Base-by-base conservation (phyloP, 352 stramenopile species). In the Globisporangium barbulae region DNA sequence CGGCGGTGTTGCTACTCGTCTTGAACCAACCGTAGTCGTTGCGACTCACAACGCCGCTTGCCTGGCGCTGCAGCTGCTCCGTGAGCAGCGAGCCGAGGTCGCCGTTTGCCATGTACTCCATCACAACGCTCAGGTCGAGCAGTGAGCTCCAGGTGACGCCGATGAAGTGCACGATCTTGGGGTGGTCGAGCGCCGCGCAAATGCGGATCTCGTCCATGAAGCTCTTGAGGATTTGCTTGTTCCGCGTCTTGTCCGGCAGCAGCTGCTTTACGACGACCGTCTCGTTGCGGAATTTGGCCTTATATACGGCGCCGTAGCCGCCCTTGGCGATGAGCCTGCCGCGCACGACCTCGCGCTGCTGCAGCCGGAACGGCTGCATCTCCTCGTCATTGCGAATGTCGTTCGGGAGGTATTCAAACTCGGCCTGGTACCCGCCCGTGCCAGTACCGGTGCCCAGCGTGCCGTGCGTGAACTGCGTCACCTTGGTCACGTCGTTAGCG, bases 181-280 rank as follows among this genome's bases (percentile, higher is more conserved):
- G 71, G 59, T 89, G 79, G 6, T 86, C 71, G 21, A 89, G 68
- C 48, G 74, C 75, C 5, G 79, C 77, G 60, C 72, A 87, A 8
- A 92, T 58, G 4, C 83, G 81, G 63, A 92, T 90, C 62, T 90
- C 81, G 39, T 89, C 68, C 79, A 89, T 73, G 52, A 89, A 89
- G 42, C 68, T 61, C 52, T 65, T 53, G 41, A 80, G 52, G 25
- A 70, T 59, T 13, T 65, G 45, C 17, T 61, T 73, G 19, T 68
- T 69, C 22, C 63, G 61, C 44, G 68, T 60, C 62, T 78, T 80
- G 39, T 71, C 68, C 1, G 73, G 61, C 52, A 77, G 35, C 13
- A 80, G 55, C 59, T 75, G 70, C 59, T 80, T 80, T 17, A 80
- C 68, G 13, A 76, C 70, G 8, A 78, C 73, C 35, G 64, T 61